Percentiles rank a stretch among this genome's conserved stretches.
These are phyloP conservation scores for Simmondsia chinensis DNA, from an alignment of 148 eudicot genomes.

Conservation along the genomic window DNA sequence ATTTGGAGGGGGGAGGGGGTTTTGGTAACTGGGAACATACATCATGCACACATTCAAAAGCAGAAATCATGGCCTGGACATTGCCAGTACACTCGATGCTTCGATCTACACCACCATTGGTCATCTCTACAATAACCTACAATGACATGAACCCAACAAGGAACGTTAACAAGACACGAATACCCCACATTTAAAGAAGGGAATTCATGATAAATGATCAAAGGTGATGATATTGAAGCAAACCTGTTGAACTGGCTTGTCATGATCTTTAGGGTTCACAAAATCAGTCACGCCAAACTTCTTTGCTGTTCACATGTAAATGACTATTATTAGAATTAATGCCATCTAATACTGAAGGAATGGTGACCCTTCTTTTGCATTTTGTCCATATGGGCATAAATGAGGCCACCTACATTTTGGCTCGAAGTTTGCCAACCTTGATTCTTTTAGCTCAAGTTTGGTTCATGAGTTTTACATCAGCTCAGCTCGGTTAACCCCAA, in stretches of 20 bases:
- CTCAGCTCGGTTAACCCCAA: too few relatives aligned
- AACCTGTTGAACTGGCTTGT: conserved; percentile 40
- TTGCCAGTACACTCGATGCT: conserved; percentile 52
- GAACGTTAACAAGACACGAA: not conserved
- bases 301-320: conserved; percentile 26
- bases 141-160: not conserved
- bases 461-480: too few relatives aligned
- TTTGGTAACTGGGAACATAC: conserved; percentile 12
- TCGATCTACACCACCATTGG: conserved; percentile 48
- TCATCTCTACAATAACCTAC: conserved; percentile 39
- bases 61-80: conserved; percentile 55
- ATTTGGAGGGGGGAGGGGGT: too few relatives aligned
- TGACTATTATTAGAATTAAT: not conserved
- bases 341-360: not conserved
- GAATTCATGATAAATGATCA: not conserved
- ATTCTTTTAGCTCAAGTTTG: too few relatives aligned
- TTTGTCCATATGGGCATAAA: too few relatives aligned
- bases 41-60: conserved; percentile 55
- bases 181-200: not conserved
- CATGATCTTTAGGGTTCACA: conserved; percentile 40
- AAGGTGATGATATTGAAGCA: too few relatives aligned
- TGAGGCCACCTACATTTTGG: too few relatives aligned
- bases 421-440: too few relatives aligned
- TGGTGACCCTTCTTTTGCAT: too few relatives aligned
- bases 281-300: conserved; percentile 45